These are phyloP conservation scores for Falciphora oryzae DNA, from an alignment of 2,329 filamentous ascomycete genomes.

Conservation along the genomic window DNA sequence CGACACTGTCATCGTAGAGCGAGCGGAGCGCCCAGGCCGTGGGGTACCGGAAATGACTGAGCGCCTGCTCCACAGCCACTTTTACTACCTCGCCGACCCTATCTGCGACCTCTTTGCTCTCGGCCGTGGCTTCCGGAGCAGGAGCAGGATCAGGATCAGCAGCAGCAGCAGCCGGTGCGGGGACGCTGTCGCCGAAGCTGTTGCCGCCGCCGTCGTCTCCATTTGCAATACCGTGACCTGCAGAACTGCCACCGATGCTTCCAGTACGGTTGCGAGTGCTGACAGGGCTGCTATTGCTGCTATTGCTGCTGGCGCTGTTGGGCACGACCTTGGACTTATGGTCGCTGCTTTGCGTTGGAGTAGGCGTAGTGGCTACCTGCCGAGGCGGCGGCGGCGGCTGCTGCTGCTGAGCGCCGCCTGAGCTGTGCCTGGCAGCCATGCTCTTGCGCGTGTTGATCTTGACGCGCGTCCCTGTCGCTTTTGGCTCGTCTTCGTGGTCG, in stretches of 20 bases:
- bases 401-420: slow-evolving; percentile 3
- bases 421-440: slow-evolving; percentile 8
- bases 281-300: not conserved
- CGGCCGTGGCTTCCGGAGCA: slow-evolving; percentile 8
- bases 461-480: slow-evolving; percentile 20
- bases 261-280: not conserved
- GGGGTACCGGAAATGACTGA: slow-evolving; percentile 51
- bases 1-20: slow-evolving; percentile 52
- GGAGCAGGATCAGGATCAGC: no score
- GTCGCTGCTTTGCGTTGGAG: not conserved
- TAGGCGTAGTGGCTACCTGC: not conserved
- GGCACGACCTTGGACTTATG: not conserved
- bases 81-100: slow-evolving; percentile 40
- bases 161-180: no score
- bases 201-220: no score
- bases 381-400: not conserved
- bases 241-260: not conserved
- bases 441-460: slow-evolving; percentile 20
- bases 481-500: slow-evolving; percentile 38
- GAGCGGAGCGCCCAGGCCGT: slow-evolving; percentile 57
- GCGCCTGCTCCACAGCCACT: slow-evolving; percentile 51
- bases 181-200: no score
- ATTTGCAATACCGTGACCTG: not conserved
- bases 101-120: slow-evolving; percentile 40
- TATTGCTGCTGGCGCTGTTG: not conserved